phyloP scores from a whole-genome alignment of 306 rosid species.

The Psophocarpus tetragonolobus region DNA sequence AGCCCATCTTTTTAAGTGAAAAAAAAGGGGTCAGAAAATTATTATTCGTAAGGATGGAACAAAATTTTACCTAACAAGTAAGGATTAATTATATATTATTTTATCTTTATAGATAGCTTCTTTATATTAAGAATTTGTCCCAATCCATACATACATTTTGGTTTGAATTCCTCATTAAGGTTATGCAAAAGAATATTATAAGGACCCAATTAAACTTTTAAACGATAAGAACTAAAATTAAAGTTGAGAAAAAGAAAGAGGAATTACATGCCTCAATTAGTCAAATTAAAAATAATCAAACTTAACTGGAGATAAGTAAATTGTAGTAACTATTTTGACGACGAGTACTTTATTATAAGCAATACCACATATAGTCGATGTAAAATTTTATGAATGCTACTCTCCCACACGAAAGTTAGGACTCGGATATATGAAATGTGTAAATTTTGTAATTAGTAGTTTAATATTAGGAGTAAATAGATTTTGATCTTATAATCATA shows the following conservation, averaged over 20 bases:
- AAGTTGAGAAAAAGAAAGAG: neutral
- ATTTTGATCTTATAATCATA: neutral
- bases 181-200: neutral
- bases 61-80: neutral
- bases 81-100: neutral
- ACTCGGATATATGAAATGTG: too few relatives aligned
- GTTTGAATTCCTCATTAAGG: neutral
- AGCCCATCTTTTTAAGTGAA: constrained; percentile 25
- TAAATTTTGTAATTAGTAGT: neutral
- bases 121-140: neutral
- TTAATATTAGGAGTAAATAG: neutral
- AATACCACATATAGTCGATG: too few relatives aligned
- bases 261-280: neutral
- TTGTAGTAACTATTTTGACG: too few relatives aligned
- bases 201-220: neutral
- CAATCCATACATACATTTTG: neutral
- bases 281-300: too few relatives aligned
- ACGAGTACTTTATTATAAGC: too few relatives aligned
- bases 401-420: neutral
- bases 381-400: neutral
- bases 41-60: neutral
- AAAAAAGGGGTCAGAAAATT: neutral
- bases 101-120: neutral
- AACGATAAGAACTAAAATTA: too few relatives aligned
- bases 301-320: neutral